A percentile compares a stretch with the other conserved stretches of the same genome.
These are phyloP conservation scores for Penicillium bovifimosum DNA, from an alignment of 495 filamentous ascomycete genomes.

Conservation along the genomic window DNA sequence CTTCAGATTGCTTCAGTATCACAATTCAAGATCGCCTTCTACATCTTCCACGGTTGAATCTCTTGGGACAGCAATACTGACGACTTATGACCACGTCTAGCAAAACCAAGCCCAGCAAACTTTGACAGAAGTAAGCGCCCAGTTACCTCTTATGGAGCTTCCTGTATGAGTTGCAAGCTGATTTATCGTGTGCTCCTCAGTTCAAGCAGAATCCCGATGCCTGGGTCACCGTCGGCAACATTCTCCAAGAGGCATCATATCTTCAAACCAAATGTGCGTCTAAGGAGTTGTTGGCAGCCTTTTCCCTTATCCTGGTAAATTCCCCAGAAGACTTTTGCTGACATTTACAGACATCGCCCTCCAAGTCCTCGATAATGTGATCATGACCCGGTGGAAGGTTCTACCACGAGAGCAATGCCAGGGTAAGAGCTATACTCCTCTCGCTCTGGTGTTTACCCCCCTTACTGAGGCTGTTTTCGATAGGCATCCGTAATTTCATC, in stretches of 20 bases:
- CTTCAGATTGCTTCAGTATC: neutral
- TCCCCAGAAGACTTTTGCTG: conserved; percentile 30
- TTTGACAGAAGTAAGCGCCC: conserved; percentile 76
- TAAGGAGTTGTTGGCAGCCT: neutral
- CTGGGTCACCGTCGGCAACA: conserved; percentile 94
- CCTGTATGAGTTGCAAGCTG: neutral
- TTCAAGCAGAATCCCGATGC: conserved; percentile 99
- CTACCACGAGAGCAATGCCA: conserved; percentile 91
- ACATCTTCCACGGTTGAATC: neutral
- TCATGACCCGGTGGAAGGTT: conserved; percentile 98
- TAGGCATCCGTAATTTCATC: conserved; percentile 97
- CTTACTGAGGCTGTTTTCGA: neutral
- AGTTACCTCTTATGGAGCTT: neutral
- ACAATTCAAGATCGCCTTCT: neutral
- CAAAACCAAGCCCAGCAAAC: conserved; percentile 96
- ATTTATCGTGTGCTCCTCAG: conserved; percentile 37
- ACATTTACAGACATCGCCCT: conserved; percentile 73
- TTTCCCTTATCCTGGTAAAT: neutral
- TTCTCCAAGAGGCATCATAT: conserved; percentile 83
- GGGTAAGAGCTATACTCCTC: conserved; percentile 41
- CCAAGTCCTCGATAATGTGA: conserved; percentile 95
- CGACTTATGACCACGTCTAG: conserved; percentile 43
- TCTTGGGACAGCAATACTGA: conserved; percentile 8
- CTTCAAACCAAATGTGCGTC: conserved; percentile 91
- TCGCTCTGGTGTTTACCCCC: neutral